Evolutionary conservation across 768 basidiomycete genomes (phyloP), one percentile per base, ranked within the genome.

Genomic region (Suillus clintonianus): DNA sequence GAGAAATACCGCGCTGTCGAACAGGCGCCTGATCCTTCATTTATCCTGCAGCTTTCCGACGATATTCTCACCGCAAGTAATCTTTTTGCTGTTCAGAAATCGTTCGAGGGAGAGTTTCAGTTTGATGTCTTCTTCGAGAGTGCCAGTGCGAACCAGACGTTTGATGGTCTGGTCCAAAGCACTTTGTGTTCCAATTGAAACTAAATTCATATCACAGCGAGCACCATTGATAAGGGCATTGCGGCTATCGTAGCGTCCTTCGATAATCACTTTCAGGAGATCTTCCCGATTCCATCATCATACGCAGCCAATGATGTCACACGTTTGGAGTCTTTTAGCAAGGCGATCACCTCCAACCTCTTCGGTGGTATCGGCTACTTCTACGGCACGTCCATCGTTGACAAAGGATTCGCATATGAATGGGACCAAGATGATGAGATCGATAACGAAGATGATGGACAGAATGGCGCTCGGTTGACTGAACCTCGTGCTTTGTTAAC

Each of bases 311-410:
- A 85, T 15, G 82, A 77, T 66, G 74, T 83, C 36, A 76, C 81
- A 32, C 77, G 80, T 2, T 77, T 95, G 22, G 79, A 86, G 60
- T 79, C 80, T 0, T 98, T 98, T 73, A 97, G 95, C 2, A 90
- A 92, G 71, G 89, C 88, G 5, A 86, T 97, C 62, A 97, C 95
- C 0, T 90, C 96, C 1, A 98, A 95, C 72, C 84, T 98, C 50
- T 78, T 98, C 13, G 96, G 94, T 60, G 96, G 96, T 22, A 87
- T 99, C 42, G 96, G 96, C 13, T 98, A 97, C 77, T 99, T 96
- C 77, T 91, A 96, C 70, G 96, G 96, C 15, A 87, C 84, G 5
- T 95, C 94, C 1, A 89, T 98, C 66, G 85, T 97, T 9, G 91
- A 98, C 73, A 82, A 85, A 47, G 86, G 88, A 42, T 95, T 95